Conservation (phyloP, 768 basidiomycete genomes). For the Pleurotus cornucopiae region DNA sequence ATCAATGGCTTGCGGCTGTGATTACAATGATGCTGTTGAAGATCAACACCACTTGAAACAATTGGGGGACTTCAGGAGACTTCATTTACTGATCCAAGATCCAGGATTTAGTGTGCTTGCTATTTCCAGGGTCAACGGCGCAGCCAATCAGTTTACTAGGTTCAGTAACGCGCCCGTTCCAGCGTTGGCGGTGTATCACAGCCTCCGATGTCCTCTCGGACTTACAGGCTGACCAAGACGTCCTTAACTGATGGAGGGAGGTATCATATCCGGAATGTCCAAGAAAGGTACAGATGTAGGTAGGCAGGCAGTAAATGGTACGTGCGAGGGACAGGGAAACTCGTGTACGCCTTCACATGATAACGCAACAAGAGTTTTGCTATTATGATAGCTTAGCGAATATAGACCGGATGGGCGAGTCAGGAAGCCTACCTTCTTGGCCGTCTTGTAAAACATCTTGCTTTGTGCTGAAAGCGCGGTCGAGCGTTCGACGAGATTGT, state of each 20-base stretch:
- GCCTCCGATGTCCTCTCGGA: neutral
- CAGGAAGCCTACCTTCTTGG: slow-evolving; percentile 80
- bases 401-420: neutral
- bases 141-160: neutral
- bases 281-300: slow-evolving; percentile 7
- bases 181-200: neutral
- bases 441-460: slow-evolving; percentile 99
- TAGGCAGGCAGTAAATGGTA: slow-evolving; percentile 7
- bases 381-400: slow-evolving; percentile 24
- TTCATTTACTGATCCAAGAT: neutral
- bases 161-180: neutral
- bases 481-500: slow-evolving; percentile 92
- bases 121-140: neutral
- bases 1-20: neutral
- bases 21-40: neutral
- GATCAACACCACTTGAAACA: neutral
- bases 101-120: neutral
- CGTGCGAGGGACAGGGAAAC: neutral
- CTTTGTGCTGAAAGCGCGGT: slow-evolving; percentile 83
- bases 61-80: neutral
- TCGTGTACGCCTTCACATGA: slow-evolving; percentile 49
- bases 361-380: slow-evolving; percentile 95
- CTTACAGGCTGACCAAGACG: neutral
- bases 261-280: slow-evolving; percentile 9
- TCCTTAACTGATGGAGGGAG: neutral